Evolutionary conservation across 2,329 filamentous ascomycete species (phyloP).

Genomic region (Tolypocladium nubicola): DNA sequence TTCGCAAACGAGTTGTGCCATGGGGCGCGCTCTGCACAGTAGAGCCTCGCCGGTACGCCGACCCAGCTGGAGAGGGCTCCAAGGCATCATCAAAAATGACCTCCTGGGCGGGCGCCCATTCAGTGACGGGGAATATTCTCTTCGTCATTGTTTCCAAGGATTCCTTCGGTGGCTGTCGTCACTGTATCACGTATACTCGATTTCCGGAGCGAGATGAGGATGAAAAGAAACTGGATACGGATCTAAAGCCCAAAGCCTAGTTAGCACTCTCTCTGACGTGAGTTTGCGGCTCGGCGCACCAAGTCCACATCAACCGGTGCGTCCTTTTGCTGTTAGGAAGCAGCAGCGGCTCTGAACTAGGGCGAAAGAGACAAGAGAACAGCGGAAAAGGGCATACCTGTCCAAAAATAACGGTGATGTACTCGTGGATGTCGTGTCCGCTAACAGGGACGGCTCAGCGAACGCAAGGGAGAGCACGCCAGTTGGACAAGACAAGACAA

Average conservation of each 20-base stretch:
- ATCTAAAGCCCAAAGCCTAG: not conserved
- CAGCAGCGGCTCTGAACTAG: not conserved
- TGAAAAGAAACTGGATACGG: not conserved
- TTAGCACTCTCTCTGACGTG: not conserved
- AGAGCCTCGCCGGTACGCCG: constrained; percentile 1
- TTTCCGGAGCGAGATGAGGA: not conserved
- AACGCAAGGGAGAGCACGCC: not conserved
- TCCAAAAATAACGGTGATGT: not conserved
- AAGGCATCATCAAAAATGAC: constrained; percentile 30
- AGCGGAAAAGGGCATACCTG: not conserved
- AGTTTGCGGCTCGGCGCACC: not conserved
- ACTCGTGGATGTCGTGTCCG: not conserved
- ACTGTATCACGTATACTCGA: not conserved
- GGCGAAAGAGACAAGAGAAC: not conserved
- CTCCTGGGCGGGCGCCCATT: constrained; percentile 33
- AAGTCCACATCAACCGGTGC: not conserved
- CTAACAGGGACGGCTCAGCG: not conserved
- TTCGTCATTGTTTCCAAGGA: constrained; percentile 16
- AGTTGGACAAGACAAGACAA: not conserved
- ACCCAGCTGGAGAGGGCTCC: not conserved
- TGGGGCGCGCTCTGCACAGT: constrained; percentile 12
- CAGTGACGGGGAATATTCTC: constrained; percentile 27
- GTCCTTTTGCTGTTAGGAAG: not conserved
- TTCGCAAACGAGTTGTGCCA: constrained; percentile 30
- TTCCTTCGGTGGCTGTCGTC: not conserved